Conservation (phyloP, 2,329 filamentous ascomycete genomes). For the Microcyclospora pomicola region DNA sequence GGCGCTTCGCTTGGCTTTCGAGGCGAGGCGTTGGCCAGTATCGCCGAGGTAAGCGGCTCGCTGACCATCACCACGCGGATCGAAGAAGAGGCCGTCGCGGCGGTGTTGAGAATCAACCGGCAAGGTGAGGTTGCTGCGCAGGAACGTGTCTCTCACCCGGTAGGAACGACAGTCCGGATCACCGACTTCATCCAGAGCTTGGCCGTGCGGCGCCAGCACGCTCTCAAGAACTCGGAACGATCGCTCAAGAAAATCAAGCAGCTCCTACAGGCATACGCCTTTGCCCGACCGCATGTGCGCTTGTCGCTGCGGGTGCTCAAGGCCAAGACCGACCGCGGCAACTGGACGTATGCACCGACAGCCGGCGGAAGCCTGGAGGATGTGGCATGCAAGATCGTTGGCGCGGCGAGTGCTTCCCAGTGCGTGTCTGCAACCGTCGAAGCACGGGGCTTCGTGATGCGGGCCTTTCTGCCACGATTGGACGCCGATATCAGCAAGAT, state of each 20-base stretch:
- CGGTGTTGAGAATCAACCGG: slow-evolving; percentile 36
- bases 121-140: slow-evolving; percentile 30
- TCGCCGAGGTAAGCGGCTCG: slow-evolving; percentile 42
- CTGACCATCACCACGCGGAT: slow-evolving; percentile 51
- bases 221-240: slow-evolving; percentile 44
- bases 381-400: slow-evolving; percentile 47
- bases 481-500: slow-evolving; percentile 31
- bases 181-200: slow-evolving; percentile 44
- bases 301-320: slow-evolving; percentile 48
- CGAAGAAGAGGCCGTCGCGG: slow-evolving; percentile 45
- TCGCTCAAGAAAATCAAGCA: slow-evolving; percentile 44
- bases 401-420: slow-evolving; percentile 40
- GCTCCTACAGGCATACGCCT: slow-evolving; percentile 49
- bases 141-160: slow-evolving; percentile 39
- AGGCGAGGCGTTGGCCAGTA: slow-evolving; percentile 57
- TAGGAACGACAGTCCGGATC: slow-evolving; percentile 56
- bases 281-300: slow-evolving; percentile 50
- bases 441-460: slow-evolving; percentile 33
- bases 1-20: slow-evolving; percentile 58
- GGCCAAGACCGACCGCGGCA: slow-evolving; percentile 34
- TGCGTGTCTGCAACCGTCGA: slow-evolving; percentile 34
- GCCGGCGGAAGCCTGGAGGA: slow-evolving; percentile 39
- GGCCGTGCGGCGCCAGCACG: slow-evolving; percentile 49
- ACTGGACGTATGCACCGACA: slow-evolving; percentile 51
- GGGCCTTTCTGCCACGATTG: slow-evolving; percentile 44